Evolutionary conservation across 2,329 filamentous ascomycete species (phyloP).

Genomic region (Pseudocercospora vitis): DNA sequence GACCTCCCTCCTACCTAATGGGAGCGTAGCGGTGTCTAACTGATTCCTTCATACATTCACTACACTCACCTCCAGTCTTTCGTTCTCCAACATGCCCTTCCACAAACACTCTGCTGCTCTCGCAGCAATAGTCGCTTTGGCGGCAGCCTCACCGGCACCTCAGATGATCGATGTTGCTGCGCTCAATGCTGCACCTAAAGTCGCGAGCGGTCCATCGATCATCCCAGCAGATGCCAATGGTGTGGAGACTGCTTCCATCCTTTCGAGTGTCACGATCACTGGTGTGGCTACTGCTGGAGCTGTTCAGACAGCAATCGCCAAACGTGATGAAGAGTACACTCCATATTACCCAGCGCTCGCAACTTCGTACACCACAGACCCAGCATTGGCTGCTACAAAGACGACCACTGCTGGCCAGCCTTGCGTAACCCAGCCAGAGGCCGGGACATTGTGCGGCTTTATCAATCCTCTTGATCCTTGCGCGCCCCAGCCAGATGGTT

Average conservation of each 20-base stretch:
- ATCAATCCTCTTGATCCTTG: conserved; percentile 43
- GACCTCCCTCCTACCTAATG: background rate
- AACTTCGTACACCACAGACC: conserved; percentile 29
- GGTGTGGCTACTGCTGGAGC: conserved; percentile 20
- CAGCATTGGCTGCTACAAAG: conserved; percentile 23
- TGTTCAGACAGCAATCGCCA: conserved; percentile 11
- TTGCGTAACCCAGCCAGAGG: conserved; percentile 36
- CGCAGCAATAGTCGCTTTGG: conserved; percentile 12
- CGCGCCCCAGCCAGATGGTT: conserved; percentile 40
- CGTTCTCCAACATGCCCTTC: conserved; percentile 6
- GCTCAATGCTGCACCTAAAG: conserved; percentile 25
- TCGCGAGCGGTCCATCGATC: conserved; percentile 22
- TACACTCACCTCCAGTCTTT: background rate
- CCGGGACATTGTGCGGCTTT: conserved; percentile 34
- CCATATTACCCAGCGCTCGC: conserved; percentile 30
- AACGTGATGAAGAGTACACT: conserved; percentile 21
- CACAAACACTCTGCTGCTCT: conserved; percentile 13
- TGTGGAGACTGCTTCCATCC: conserved; percentile 22
- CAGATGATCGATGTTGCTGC: conserved; percentile 23
- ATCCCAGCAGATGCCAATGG: conserved; percentile 16
- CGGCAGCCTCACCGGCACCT: conserved; percentile 19
- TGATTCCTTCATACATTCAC: background rate
- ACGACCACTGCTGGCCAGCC: conserved; percentile 30
- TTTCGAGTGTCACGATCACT: conserved; percentile 25
- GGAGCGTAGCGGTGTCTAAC: background rate